These are phyloP conservation scores for Cyclotella choctawhatcheeana DNA, from an alignment of 108 stramenopile genomes.

Conservation along the genomic window DNA sequence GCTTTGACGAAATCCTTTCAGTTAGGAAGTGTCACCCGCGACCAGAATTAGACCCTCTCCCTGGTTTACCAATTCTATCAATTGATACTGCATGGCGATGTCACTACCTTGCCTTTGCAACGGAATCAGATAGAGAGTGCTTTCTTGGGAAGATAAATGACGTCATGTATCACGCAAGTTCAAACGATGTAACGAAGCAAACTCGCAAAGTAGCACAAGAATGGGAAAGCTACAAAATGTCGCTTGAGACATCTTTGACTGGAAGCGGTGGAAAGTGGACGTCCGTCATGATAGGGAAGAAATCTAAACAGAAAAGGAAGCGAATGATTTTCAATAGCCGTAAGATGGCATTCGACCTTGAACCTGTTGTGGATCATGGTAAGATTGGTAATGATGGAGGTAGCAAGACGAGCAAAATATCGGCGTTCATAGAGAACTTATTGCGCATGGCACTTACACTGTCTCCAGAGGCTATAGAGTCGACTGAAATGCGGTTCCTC, in stretches of 20 bases:
- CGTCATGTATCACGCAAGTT: constrained; percentile 40
- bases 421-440: constrained; percentile 62
- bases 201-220: constrained; percentile 53
- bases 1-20: constrained; percentile 62
- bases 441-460: constrained; percentile 72
- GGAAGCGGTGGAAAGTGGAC: constrained; percentile 75
- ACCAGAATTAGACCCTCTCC: constrained; percentile 52
- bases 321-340: constrained; percentile 76
- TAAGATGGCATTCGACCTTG: constrained; percentile 74
- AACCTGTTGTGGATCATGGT: constrained; percentile 7
- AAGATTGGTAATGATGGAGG: constrained; percentile 25
- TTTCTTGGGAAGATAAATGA: constrained; percentile 58
- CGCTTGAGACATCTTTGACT: constrained; percentile 67
- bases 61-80: constrained; percentile 74
- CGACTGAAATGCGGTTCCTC: constrained; percentile 75
- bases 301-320: constrained; percentile 59
- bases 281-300: constrained; percentile 52
- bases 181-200: constrained; percentile 46
- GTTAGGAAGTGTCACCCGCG: constrained; percentile 59
- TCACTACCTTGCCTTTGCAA: constrained; percentile 77
- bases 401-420: constrained; percentile 9
- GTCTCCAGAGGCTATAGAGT: constrained; percentile 64
- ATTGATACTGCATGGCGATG: constrained; percentile 87
- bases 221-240: constrained; percentile 77
- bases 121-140: constrained; percentile 48